A percentile compares a stretch with the other conserved stretches of the same genome.
Evolutionary conservation across 1,139 yeast species (phyloP).

Genomic region (Hanseniaspora uvarum): DNA sequence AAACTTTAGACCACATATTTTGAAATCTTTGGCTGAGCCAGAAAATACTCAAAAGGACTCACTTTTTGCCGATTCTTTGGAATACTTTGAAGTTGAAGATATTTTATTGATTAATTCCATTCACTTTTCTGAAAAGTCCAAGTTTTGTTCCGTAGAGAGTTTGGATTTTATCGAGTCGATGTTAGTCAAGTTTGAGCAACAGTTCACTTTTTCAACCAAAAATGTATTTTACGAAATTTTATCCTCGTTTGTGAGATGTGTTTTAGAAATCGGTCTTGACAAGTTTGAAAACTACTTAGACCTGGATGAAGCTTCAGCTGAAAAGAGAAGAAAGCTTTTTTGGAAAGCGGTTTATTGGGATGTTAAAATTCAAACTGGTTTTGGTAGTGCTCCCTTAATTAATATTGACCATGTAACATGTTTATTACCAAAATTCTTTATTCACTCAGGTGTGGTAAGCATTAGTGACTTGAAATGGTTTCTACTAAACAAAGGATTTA

Average conservation of each 20-base stretch:
- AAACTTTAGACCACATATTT: neutral
- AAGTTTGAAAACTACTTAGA: conserved; percentile 32
- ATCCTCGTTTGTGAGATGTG: conserved; percentile 24
- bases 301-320: conserved; percentile 28
- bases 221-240: conserved; percentile 24
- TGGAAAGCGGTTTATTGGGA: conserved; percentile 24
- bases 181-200: conserved; percentile 16
- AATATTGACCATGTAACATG: conserved; percentile 3
- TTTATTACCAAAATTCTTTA: conserved; percentile 13
- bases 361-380: neutral
- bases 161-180: conserved; percentile 27
- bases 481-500: conserved; percentile 4
- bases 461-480: conserved; percentile 7
- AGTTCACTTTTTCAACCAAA: conserved; percentile 21
- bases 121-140: conserved; percentile 13
- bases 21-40: neutral
- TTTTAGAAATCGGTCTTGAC: conserved; percentile 26
- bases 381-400: conserved; percentile 4
- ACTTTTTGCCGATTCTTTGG: neutral
- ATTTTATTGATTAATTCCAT: conserved; percentile 14
- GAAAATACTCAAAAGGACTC: neutral
- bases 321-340: conserved; percentile 27
- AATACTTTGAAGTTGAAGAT: conserved; percentile 17
- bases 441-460: conserved; percentile 13
- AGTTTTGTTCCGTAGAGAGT: conserved; percentile 18